A percentile compares a stretch with the other conserved stretches of the same genome.
Conservation (phyloP, 768 basidiomycete genomes). For the Collybia nuda region DNA sequence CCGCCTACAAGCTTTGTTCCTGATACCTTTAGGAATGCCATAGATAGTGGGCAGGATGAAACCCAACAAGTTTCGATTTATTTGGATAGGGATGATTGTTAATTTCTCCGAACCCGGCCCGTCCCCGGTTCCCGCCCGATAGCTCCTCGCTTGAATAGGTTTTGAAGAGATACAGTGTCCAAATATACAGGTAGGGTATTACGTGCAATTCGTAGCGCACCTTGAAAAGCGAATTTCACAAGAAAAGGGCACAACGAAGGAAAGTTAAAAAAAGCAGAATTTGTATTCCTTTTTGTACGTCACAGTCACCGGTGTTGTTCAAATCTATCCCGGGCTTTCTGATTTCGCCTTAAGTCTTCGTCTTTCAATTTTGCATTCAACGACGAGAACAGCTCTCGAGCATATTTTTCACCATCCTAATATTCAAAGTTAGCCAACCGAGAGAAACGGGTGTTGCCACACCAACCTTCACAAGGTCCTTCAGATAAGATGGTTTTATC, state of each 20-base stretch:
- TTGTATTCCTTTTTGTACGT: too few relatives aligned
- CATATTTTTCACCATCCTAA: conserved; percentile 69
- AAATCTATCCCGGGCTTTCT: conserved; percentile 60
- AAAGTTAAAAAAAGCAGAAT: too few relatives aligned
- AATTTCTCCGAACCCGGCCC: too few relatives aligned
- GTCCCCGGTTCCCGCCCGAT: too few relatives aligned
- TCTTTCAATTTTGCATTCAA: conserved; percentile 66
- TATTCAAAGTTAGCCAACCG: not conserved
- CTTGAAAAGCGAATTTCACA: too few relatives aligned
- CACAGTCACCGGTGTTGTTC: conserved; percentile 21
- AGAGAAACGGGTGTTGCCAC: conserved; percentile 6
- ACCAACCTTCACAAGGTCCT: conserved; percentile 66
- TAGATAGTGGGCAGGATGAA: conserved; percentile 11
- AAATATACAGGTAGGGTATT: too few relatives aligned
- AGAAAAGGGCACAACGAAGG: too few relatives aligned
- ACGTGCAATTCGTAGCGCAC: too few relatives aligned
- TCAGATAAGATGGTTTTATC: conserved; percentile 45
- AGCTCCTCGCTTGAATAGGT: too few relatives aligned
- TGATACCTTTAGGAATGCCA: conserved; percentile 56
- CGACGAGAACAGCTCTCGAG: conserved; percentile 51
- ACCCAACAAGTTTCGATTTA: too few relatives aligned
- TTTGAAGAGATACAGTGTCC: too few relatives aligned
- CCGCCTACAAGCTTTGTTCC: conserved; percentile 63
- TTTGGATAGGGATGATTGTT: too few relatives aligned
- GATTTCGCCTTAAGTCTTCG: conserved; percentile 57